Conservation (phyloP, 805 yeast species). For the Saccharomycopsis schoenii region DNA sequence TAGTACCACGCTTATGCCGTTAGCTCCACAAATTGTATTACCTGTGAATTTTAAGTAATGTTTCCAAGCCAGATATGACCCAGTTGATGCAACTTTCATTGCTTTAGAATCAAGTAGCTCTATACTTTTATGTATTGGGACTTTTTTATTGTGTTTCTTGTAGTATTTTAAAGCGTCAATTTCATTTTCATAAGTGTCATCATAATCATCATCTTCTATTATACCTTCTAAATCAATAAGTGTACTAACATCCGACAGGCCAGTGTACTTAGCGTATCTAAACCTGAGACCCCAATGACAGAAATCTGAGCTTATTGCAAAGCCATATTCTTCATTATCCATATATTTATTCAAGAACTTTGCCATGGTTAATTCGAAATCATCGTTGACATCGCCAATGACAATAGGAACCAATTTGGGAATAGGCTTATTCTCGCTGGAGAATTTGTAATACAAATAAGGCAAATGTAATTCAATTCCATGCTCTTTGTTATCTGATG, state of each 20-base stretch:
- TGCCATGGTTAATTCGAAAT: constrained; percentile 34
- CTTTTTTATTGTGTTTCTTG: constrained; percentile 6
- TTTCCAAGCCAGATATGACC: constrained; percentile 51
- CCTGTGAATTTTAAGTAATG: constrained; percentile 60
- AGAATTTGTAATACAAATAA: constrained; percentile 43
- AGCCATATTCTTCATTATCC: constrained; percentile 45
- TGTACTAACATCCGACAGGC: constrained; percentile 18
- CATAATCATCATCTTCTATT: constrained; percentile 15
- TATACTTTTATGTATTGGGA: constrained; percentile 63
- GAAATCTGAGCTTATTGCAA: constrained; percentile 82
- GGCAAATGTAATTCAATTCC: constrained; percentile 94
- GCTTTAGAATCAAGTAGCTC: constrained; percentile 63
- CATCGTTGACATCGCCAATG: constrained; percentile 51
- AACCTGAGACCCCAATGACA: constrained; percentile 88
- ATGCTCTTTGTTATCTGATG: constrained; percentile 76
- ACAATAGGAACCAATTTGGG: constrained; percentile 67
- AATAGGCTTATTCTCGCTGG: constrained; percentile 24
- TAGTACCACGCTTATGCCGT: constrained; percentile 63
- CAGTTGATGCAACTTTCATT: constrained; percentile 49
- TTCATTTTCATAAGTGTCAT: background rate
- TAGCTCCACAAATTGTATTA: constrained; percentile 90
- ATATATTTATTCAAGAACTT: constrained; percentile 33
- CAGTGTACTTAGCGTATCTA: constrained; percentile 44
- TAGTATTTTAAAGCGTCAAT: constrained; percentile 8
- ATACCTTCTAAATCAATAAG: constrained; percentile 17